Evolutionary conservation across 495 filamentous ascomycete genomes (phyloP).

Genomic region (Hypoxylon intermedium): DNA sequence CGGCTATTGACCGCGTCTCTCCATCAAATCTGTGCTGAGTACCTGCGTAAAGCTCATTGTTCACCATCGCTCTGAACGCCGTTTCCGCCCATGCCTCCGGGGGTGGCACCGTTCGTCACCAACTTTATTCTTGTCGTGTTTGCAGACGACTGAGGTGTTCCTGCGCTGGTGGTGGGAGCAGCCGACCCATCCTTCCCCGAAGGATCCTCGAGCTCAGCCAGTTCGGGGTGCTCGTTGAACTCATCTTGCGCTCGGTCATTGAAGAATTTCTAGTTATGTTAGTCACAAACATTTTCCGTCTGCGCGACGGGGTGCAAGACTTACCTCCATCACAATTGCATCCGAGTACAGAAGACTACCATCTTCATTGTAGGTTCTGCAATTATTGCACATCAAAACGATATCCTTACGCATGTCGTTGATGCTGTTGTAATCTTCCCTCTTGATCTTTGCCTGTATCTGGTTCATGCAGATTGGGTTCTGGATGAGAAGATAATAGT

Average conservation of each 20-base stretch:
- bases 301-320: conserved; percentile 36
- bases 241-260: conserved; percentile 71
- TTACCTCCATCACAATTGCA: conserved; percentile 91
- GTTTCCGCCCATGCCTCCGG: conserved; percentile 49
- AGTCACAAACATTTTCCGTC: conserved; percentile 11
- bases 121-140: conserved; percentile 57
- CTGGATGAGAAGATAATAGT: conserved; percentile 92
- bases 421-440: conserved; percentile 83
- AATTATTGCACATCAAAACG: conserved; percentile 84
- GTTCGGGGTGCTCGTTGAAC: conserved; percentile 73
- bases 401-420: conserved; percentile 84
- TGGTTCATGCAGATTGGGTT: conserved; percentile 92
- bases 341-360: conserved; percentile 88
- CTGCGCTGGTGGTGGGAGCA: conserved; percentile 68
- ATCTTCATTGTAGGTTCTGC: conserved; percentile 94
- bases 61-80: conserved; percentile 57
- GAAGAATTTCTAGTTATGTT: conserved; percentile 64
- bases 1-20: not conserved
- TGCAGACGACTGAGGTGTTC: conserved; percentile 70
- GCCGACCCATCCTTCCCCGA: conserved; percentile 68
- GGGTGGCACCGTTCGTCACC: conserved; percentile 62
- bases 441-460: conserved; percentile 92
- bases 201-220: conserved; percentile 71
- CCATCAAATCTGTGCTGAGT: not conserved
- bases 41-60: conserved; percentile 10